phyloP scores from a whole-genome alignment of 2,329 filamentous ascomycete genomes.

The Penicillium digitatum region DNA sequence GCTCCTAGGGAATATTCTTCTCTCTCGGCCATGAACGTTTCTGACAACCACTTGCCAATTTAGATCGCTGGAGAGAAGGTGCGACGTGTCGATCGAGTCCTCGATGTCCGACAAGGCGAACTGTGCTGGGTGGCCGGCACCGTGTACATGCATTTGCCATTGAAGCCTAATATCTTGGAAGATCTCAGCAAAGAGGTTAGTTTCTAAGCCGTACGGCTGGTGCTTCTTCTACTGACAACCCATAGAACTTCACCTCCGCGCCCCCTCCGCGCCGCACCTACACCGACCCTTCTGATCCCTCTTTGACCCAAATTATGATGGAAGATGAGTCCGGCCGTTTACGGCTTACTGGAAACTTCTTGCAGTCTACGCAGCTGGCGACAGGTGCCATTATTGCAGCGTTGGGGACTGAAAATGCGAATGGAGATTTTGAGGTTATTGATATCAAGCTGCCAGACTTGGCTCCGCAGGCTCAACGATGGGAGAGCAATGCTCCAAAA shows the following conservation, averaged over 20 bases:
- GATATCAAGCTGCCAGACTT: constrained; percentile 87
- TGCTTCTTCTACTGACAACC: constrained; percentile 11
- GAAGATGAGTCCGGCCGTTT: constrained; percentile 94
- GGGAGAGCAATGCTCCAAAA: constrained; percentile 51
- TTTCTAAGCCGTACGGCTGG: constrained; percentile 2
- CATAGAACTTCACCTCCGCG: constrained; percentile 80
- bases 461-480: constrained; percentile 73
- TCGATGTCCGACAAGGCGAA: constrained; percentile 93
- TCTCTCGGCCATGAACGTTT: not conserved
- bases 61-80: constrained; percentile 72
- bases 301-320: constrained; percentile 67
- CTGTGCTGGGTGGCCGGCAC: constrained; percentile 94
- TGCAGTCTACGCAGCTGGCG: constrained; percentile 69
- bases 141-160: constrained; percentile 92
- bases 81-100: constrained; percentile 74
- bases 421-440: constrained; percentile 88
- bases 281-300: constrained; percentile 49
- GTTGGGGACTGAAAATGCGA: constrained; percentile 85
- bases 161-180: constrained; percentile 94
- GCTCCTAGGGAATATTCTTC: not conserved
- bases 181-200: constrained; percentile 87
- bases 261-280: constrained; percentile 76
- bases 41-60: constrained; percentile 1
- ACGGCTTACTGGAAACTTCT: constrained; percentile 66
- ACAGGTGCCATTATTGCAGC: constrained; percentile 94